Evolutionary conservation across 1,284 basidiomycete species (phyloP).

Genomic region (Coniferiporia weirii): DNA sequence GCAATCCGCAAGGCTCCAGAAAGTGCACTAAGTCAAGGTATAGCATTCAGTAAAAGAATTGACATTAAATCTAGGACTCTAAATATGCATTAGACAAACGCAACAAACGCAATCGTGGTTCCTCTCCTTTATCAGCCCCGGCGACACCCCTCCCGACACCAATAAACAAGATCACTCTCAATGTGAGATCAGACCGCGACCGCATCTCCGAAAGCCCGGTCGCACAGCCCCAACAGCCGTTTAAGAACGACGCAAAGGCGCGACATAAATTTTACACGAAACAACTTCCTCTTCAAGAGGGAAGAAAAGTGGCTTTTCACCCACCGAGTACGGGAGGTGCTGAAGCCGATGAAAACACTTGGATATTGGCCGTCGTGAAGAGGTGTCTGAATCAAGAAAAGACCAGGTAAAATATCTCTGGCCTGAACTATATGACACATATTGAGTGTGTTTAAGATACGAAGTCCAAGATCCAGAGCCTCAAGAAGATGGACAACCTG

Average conservation of each 20-base stretch:
- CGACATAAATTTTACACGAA: constrained; percentile 54
- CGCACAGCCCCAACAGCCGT: constrained; percentile 38
- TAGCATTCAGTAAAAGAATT: constrained; percentile 5
- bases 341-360: constrained; percentile 60
- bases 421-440: constrained; percentile 9
- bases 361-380: constrained; percentile 75
- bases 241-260: constrained; percentile 61
- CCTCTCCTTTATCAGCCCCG: constrained; percentile 51
- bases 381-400: constrained; percentile 65
- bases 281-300: constrained; percentile 62
- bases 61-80: not conserved
- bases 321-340: constrained; percentile 44
- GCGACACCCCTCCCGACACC: constrained; percentile 36
- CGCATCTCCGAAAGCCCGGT: constrained; percentile 52
- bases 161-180: constrained; percentile 35
- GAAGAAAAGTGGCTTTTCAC: constrained; percentile 75
- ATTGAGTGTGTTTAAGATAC: constrained; percentile 41
- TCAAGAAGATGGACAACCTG: constrained; percentile 69
- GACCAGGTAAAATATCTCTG: constrained; percentile 40
- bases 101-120: constrained; percentile 63
- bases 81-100: constrained; percentile 53
- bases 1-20: constrained; percentile 69
- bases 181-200: constrained; percentile 48
- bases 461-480: constrained; percentile 79
- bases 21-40: constrained; percentile 46